A percentile compares a stretch with the other conserved stretches of the same genome.
phyloP scores from a whole-genome alignment of 1,284 basidiomycete species.

The Tranzscheliella williamsii region DNA sequence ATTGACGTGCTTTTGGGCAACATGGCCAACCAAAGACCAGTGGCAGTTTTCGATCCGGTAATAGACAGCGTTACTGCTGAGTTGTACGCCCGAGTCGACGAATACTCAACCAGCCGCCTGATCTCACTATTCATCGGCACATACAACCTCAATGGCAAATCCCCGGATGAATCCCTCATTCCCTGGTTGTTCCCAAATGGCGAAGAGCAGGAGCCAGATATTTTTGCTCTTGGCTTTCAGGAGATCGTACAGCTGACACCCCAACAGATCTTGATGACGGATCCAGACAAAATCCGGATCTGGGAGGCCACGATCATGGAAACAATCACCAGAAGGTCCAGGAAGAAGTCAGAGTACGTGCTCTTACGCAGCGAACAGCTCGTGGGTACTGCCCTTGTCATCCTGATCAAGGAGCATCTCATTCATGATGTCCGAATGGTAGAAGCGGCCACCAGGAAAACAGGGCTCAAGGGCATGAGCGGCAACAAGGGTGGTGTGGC shows the following conservation, averaged over 20 bases:
- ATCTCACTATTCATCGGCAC: constrained; percentile 83
- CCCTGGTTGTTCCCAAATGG: constrained; percentile 82
- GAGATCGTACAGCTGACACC: constrained; percentile 96
- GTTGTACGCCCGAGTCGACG: constrained; percentile 66
- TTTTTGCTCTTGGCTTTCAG: constrained; percentile 73
- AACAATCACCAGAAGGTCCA: constrained; percentile 72
- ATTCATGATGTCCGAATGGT: constrained; percentile 82
- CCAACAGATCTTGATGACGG: constrained; percentile 88
- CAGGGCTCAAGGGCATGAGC: constrained; percentile 91
- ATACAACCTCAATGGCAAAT: constrained; percentile 92
- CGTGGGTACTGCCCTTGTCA: constrained; percentile 88
- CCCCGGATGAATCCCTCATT: constrained; percentile 76
- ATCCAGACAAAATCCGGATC: constrained; percentile 75
- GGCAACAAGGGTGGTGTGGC: constrained; percentile 90
- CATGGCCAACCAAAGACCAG: constrained; percentile 80
- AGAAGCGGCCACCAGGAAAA: constrained; percentile 92
- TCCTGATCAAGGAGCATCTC: constrained; percentile 78
- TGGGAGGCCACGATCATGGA: constrained; percentile 87
- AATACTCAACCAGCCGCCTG: constrained; percentile 80
- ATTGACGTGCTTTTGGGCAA: constrained; percentile 96
- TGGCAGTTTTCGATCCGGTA: constrained; percentile 90
- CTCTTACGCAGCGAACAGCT: constrained; percentile 90
- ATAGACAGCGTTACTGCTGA: constrained; percentile 78
- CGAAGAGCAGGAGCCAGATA: constrained; percentile 59
- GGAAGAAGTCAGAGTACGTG: constrained; percentile 75